Evolutionary conservation across 1,284 basidiomycete species (phyloP).

Genomic region (Jaminaea rosea): DNA sequence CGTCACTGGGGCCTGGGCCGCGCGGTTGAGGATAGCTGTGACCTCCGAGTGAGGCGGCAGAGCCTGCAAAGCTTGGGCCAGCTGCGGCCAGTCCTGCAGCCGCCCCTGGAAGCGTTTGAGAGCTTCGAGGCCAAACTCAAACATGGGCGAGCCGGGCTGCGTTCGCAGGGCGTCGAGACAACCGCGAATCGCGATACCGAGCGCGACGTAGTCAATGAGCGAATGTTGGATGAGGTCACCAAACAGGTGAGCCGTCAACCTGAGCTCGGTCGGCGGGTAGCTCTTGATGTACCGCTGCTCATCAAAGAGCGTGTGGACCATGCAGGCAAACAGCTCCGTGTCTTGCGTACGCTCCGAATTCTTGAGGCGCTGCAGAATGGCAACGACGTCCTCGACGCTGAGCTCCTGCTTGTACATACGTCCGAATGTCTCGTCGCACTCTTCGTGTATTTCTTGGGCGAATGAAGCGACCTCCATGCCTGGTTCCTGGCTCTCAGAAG

Average conservation of each 20-base stretch:
- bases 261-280: conserved; percentile 85
- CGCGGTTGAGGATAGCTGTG: conserved; percentile 36
- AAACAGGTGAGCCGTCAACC: conserved; percentile 92
- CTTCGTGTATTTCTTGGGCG: conserved; percentile 75
- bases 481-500: conserved; percentile 71
- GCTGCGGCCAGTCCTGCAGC: conserved; percentile 82
- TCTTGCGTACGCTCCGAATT: conserved; percentile 73
- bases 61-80: conserved; percentile 78
- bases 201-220: conserved; percentile 86
- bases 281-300: conserved; percentile 99
- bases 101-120: conserved; percentile 78
- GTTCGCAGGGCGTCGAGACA: conserved; percentile 74
- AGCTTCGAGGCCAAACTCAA: conserved; percentile 91
- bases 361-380: conserved; percentile 74
- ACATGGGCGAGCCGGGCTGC: conserved; percentile 80
- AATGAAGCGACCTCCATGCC: conserved; percentile 85
- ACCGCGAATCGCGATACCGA: conserved; percentile 94
- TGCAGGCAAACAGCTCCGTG: conserved; percentile 94
- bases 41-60: conserved; percentile 81
- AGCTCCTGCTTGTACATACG: conserved; percentile 91
- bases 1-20: conserved; percentile 21
- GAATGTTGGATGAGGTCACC: conserved; percentile 90
- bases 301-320: conserved; percentile 98
- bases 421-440: conserved; percentile 53
- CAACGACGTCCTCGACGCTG: conserved; percentile 85